A percentile compares a stretch with the other conserved stretches of the same genome.
These are phyloP conservation scores for Fulvia fulva DNA, from an alignment of 2,329 filamentous ascomycete species.

Conservation along the genomic window DNA sequence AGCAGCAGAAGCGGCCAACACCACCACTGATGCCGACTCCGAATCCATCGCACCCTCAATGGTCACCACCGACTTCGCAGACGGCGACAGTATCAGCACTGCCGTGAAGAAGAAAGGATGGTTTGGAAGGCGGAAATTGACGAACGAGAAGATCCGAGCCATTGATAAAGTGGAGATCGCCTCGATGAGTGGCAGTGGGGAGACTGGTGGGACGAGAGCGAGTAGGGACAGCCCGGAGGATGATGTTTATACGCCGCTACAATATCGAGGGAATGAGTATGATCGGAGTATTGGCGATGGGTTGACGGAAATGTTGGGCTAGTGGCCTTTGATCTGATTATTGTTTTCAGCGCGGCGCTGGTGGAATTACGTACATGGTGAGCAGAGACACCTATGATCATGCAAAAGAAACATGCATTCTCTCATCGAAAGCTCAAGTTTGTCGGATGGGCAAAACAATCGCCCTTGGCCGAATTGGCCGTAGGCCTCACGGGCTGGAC, in stretches of 20 bases:
- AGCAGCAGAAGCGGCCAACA: constrained; percentile 4
- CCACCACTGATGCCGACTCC: constrained; percentile 3
- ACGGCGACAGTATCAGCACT: constrained; percentile 17
- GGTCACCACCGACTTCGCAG: constrained; percentile 11
- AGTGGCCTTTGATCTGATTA: constrained; percentile 21
- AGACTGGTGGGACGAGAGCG: constrained; percentile 27
- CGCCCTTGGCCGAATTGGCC: neutral
- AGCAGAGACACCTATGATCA: neutral
- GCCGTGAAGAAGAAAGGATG: constrained; percentile 27
- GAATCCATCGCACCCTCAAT: constrained; percentile 15
- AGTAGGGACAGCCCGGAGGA: constrained; percentile 37
- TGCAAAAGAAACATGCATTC: neutral
- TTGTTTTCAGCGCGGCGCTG: neutral
- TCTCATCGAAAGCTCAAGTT: neutral
- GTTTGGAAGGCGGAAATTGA: constrained; percentile 23
- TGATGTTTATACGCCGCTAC: constrained; percentile 48
- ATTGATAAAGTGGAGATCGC: constrained; percentile 24
- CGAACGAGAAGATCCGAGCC: constrained; percentile 14
- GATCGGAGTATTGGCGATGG: constrained; percentile 82
- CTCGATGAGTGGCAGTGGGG: constrained; percentile 21
- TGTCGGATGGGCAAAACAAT: neutral
- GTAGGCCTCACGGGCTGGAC: neutral
- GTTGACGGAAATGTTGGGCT: constrained; percentile 77
- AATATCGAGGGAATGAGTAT: constrained; percentile 48
- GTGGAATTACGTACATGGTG: neutral